phyloP scores from a whole-genome alignment of 1,284 basidiomycete species.

The Salmacisia buchloeana region DNA sequence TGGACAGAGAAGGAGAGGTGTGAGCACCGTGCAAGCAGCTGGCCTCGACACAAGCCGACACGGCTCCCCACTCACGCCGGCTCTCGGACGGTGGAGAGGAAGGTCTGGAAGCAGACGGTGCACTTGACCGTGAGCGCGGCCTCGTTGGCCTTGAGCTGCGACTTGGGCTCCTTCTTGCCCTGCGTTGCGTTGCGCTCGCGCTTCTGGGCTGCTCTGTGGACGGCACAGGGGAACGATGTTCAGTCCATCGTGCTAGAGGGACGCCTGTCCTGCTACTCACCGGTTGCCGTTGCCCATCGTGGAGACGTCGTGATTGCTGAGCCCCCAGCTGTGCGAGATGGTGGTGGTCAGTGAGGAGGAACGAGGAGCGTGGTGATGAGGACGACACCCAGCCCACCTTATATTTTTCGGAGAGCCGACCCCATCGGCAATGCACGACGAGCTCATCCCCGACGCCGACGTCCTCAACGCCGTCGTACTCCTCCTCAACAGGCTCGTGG shows the following conservation, averaged over 20 bases:
- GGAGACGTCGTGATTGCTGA: no score
- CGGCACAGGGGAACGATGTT: background rate
- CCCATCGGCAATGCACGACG: no score
- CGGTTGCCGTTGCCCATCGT: slow-evolving; percentile 6
- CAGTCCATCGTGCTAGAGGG: background rate
- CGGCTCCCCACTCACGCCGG: slow-evolving; percentile 28
- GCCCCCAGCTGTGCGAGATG: background rate
- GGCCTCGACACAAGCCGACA: background rate
- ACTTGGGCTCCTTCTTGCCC: slow-evolving; percentile 30
- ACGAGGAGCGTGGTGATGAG: background rate
- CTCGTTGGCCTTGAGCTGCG: slow-evolving; percentile 49
- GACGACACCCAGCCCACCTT: no score
- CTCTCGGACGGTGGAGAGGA: slow-evolving; percentile 54
- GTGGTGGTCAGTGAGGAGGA: background rate
- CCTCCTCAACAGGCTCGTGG: no score
- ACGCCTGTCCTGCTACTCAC: no score
- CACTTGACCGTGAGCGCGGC: slow-evolving; percentile 55
- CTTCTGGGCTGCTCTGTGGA: slow-evolving; percentile 44
- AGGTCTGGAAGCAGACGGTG: slow-evolving; percentile 54
- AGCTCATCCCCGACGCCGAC: no score
- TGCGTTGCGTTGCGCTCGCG: slow-evolving; percentile 46
- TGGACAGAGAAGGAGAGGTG: background rate
- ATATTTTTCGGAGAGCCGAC: no score
- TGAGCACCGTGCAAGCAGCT: background rate
- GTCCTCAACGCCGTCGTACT: no score